These are phyloP conservation scores for Hypoxylon sp. DNA, from an alignment of 2,329 filamentous ascomycete genomes.

Conservation along the genomic window DNA sequence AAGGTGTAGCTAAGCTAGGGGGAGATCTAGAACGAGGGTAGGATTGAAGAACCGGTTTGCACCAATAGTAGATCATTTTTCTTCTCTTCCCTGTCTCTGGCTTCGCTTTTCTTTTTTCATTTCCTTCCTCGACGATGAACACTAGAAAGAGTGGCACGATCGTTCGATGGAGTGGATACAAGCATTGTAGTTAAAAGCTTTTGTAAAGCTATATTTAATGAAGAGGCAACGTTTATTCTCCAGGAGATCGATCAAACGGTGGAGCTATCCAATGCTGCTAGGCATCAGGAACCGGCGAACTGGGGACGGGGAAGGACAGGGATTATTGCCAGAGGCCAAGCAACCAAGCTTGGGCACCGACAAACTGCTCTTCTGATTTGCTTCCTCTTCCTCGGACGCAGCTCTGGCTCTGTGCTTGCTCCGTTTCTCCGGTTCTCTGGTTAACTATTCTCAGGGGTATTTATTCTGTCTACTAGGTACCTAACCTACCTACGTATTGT, in stretches of 20 bases:
- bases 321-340: background rate
- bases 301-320: constrained; percentile 40
- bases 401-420: background rate
- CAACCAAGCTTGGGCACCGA: constrained; percentile 9
- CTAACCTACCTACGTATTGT: too few species aligned
- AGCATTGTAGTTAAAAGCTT: too few species aligned
- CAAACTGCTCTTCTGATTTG: constrained; percentile 36
- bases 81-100: background rate
- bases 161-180: background rate
- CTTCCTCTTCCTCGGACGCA: constrained; percentile 31
- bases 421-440: constrained; percentile 9
- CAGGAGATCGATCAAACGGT: constrained; percentile 39
- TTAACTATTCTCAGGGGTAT: background rate
- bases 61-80: constrained; percentile 5
- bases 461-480: too few species aligned
- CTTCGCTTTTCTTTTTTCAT: background rate
- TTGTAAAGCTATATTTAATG: too few species aligned
- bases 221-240: constrained; percentile 20
- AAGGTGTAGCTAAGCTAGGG: constrained; percentile 14
- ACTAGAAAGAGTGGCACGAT: constrained; percentile 8
- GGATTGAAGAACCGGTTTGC: background rate
- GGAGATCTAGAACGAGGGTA: constrained; percentile 32
- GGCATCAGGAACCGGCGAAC: constrained; percentile 42
- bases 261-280: constrained; percentile 18
- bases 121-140: background rate